Percentiles rank a stretch among this genome's conserved stretches.
These are phyloP conservation scores for Fusarium papillatum DNA, from an alignment of 2,329 filamentous ascomycete genomes.

Conservation along the genomic window DNA sequence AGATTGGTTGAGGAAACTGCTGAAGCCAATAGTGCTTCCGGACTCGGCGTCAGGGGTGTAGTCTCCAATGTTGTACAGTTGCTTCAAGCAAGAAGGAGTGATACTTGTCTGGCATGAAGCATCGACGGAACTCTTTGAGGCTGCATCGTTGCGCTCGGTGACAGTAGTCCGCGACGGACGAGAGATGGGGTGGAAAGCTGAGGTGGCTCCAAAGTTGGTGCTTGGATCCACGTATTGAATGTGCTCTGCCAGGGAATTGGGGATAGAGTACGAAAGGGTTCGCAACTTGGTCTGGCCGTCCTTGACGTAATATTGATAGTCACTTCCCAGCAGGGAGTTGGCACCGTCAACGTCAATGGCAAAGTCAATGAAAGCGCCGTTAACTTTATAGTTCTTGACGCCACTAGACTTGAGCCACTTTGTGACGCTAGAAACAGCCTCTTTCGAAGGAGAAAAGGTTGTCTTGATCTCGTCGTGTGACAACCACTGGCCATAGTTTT, in stretches of 20 bases:
- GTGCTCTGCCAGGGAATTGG: neutral
- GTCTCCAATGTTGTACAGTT: neutral
- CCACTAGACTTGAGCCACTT: neutral
- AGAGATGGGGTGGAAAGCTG: neutral
- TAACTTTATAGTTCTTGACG: neutral
- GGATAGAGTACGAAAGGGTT: neutral
- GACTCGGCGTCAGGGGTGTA: neutral
- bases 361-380: neutral
- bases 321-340: neutral
- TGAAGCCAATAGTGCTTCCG: neutral
- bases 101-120: neutral
- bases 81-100: neutral
- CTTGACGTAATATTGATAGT: neutral
- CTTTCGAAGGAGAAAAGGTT: neutral
- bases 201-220: neutral
- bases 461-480: neutral
- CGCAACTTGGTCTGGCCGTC: neutral
- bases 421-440: neutral
- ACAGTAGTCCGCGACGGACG: neutral
- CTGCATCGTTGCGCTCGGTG: neutral
- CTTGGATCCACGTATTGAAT: neutral
- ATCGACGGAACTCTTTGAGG: neutral
- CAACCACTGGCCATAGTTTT: neutral
- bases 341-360: neutral
- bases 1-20: neutral